These are phyloP conservation scores for Calonectria fujianensis DNA, from an alignment of 2,329 filamentous ascomycete species.

Conservation along the genomic window DNA sequence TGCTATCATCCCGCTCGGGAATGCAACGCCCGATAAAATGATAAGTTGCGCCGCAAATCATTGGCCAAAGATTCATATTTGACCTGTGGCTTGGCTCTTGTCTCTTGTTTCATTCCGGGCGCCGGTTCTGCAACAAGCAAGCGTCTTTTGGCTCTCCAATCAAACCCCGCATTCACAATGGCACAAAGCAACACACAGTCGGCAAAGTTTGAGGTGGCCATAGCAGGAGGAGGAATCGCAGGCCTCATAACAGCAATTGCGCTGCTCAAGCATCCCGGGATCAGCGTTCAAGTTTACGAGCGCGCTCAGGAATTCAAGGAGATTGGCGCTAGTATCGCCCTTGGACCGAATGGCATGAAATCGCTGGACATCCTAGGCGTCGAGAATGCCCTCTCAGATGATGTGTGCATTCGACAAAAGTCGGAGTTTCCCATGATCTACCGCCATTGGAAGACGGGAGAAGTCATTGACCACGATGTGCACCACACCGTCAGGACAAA, in stretches of 20 bases:
- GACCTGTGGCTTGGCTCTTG: constrained; percentile 10
- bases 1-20: constrained; percentile 21
- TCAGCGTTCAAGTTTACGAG: constrained; percentile 71
- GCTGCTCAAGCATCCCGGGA: constrained; percentile 62
- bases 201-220: constrained; percentile 63
- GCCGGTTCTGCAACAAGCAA: constrained; percentile 9
- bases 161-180: constrained; percentile 24
- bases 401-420: constrained; percentile 63
- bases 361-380: constrained; percentile 71
- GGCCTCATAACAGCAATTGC: constrained; percentile 69
- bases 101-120: constrained; percentile 12
- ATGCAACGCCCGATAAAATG: constrained; percentile 2
- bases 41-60: constrained; percentile 22
- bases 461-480: constrained; percentile 46
- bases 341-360: constrained; percentile 72
- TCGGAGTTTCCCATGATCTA: constrained; percentile 67
- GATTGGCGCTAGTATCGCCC: constrained; percentile 68
- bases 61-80: constrained; percentile 21
- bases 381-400: constrained; percentile 64
- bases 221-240: constrained; percentile 71
- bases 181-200: neutral
- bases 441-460: constrained; percentile 56
- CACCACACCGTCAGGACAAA: constrained; percentile 64
- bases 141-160: constrained; percentile 19
- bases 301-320: constrained; percentile 67